Evolutionary conservation across 768 basidiomycete genomes (phyloP).

Genomic region (Termitomyces titanicus): DNA sequence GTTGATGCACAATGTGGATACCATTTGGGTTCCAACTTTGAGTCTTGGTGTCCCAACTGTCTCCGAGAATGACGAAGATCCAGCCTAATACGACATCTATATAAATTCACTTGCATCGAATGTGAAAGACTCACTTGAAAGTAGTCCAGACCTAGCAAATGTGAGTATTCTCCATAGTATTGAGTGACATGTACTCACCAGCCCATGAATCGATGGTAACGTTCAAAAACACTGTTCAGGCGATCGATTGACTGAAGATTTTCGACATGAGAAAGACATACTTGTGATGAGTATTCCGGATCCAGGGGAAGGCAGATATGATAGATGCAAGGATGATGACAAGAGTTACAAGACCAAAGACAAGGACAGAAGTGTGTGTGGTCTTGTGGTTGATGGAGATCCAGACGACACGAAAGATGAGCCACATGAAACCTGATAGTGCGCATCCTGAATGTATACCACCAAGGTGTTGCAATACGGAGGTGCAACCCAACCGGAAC

Average conservation of each 20-base stretch:
- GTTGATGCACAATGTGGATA: slow-evolving; percentile 53
- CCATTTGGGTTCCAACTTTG: slow-evolving; percentile 58
- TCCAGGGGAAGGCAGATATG: slow-evolving; percentile 70
- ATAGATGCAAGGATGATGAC: slow-evolving; percentile 57
- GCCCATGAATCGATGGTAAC: slow-evolving; percentile 78
- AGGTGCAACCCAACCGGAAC: slow-evolving; percentile 70
- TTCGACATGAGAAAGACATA: slow-evolving; percentile 20
- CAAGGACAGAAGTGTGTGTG: slow-evolving; percentile 53
- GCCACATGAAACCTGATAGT: slow-evolving; percentile 68
- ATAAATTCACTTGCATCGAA: background rate
- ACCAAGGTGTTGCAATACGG: slow-evolving; percentile 71
- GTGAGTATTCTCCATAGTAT: background rate
- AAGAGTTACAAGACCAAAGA: slow-evolving; percentile 58
- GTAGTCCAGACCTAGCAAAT: slow-evolving; percentile 38
- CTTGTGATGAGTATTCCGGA: slow-evolving; percentile 82
- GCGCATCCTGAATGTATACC: slow-evolving; percentile 86
- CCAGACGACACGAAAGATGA: slow-evolving; percentile 55
- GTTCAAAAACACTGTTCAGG: slow-evolving; percentile 62
- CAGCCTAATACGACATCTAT: slow-evolving; percentile 35
- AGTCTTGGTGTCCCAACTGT: slow-evolving; percentile 55
- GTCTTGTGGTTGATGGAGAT: slow-evolving; percentile 47
- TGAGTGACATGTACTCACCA: slow-evolving; percentile 44
- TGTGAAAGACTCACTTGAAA: slow-evolving; percentile 41
- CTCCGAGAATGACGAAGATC: slow-evolving; percentile 67
- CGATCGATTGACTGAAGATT: background rate